phyloP scores from a whole-genome alignment of 768 basidiomycete genomes.

The Mycena haematopus region DNA sequence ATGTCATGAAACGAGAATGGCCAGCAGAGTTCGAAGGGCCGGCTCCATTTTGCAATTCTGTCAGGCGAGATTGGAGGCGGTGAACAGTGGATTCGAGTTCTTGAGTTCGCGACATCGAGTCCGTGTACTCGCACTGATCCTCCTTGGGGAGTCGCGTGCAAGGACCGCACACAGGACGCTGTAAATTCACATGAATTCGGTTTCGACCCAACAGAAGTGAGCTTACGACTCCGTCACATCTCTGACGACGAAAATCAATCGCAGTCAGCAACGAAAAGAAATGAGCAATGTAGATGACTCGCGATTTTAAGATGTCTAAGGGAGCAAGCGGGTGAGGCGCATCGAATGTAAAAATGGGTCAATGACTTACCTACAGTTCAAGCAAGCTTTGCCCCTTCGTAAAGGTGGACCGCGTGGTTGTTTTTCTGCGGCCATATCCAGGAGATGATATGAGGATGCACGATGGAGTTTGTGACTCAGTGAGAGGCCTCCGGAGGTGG shows the following conservation, averaged over 20 bases:
- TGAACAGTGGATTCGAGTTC: constrained; percentile 46
- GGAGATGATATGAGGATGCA: neutral
- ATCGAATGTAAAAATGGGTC: neutral
- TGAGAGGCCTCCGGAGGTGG: neutral
- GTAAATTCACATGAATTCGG: neutral
- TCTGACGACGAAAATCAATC: neutral
- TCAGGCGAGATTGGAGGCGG: constrained; percentile 44
- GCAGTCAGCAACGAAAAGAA: neutral
- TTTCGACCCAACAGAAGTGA: too few species aligned
- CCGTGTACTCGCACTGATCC: constrained; percentile 54
- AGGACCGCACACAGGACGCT: constrained; percentile 41
- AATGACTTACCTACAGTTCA: neutral
- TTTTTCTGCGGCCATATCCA: neutral
- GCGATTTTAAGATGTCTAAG: neutral
- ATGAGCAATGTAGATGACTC: neutral
- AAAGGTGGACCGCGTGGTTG: neutral
- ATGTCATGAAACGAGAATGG: neutral
- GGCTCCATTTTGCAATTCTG: constrained; percentile 38
- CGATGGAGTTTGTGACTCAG: neutral
- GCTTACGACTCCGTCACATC: constrained; percentile 1
- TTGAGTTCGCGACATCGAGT: constrained; percentile 45
- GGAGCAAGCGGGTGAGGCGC: neutral
- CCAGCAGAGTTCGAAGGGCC: constrained; percentile 3
- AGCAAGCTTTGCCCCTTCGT: neutral
- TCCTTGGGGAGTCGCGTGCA: constrained; percentile 45